Percentiles rank a stretch among this genome's conserved stretches.
Conservation (phyloP, 2,329 filamentous ascomycete genomes). For the Xylariales sp. region DNA sequence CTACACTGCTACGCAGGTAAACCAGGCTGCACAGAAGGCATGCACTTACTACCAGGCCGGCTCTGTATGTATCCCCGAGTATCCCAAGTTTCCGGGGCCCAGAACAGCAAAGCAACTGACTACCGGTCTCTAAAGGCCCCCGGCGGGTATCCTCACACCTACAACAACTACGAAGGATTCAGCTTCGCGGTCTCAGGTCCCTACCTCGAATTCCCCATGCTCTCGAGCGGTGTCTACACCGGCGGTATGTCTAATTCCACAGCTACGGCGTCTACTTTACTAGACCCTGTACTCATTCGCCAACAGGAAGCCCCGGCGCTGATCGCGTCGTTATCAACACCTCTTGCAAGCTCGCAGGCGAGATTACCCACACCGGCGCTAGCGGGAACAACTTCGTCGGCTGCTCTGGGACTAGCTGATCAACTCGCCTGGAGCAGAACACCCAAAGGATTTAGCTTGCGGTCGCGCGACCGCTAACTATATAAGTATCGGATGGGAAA, state of each 20-base stretch:
- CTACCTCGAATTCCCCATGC: conserved; percentile 73
- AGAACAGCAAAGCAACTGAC: background rate
- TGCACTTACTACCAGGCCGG: conserved; percentile 61
- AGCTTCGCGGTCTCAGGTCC: conserved; percentile 66
- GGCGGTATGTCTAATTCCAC: conserved; percentile 59
- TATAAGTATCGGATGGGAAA: background rate
- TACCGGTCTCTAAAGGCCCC: conserved; percentile 54
- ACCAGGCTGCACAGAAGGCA: conserved; percentile 61
- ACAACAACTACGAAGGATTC: conserved; percentile 73
- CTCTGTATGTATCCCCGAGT: conserved; percentile 46
- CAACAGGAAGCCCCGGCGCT: conserved; percentile 68
- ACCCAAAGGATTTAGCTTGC: background rate
- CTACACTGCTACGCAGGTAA: conserved; percentile 63
- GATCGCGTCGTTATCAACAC: conserved; percentile 75
- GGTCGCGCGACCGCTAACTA: background rate
- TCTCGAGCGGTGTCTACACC: conserved; percentile 62
- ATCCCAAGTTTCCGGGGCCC: background rate
- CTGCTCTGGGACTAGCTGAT: conserved; percentile 57
- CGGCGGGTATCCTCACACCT: conserved; percentile 67
- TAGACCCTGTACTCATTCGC: background rate
- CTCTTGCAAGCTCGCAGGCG: conserved; percentile 66
- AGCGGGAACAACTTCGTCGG: conserved; percentile 75
- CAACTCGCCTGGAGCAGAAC: no score
- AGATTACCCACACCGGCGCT: conserved; percentile 78
- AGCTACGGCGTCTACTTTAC: no score